phyloP scores from a whole-genome alignment of 306 rosid genomes.

The Quercus engelmannii region DNA sequence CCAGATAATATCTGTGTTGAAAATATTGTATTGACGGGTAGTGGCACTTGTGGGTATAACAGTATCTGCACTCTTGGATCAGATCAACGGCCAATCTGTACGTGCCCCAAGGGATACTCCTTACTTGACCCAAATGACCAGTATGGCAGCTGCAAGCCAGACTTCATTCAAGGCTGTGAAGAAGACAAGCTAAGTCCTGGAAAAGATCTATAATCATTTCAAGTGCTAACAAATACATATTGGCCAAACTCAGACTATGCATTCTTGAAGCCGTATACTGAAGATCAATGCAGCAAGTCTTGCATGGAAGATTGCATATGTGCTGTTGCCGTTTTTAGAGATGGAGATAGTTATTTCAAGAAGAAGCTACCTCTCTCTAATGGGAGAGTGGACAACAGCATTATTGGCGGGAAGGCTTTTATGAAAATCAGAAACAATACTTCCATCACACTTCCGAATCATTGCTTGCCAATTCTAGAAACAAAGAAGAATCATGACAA shows the following conservation, averaged over 20 bases:
- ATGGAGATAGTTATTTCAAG: slow-evolving; percentile 11
- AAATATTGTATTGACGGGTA: no score
- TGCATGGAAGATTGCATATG: no score
- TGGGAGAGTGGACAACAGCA: neutral
- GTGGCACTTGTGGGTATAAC: slow-evolving; percentile 16
- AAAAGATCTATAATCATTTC: slow-evolving; percentile 18
- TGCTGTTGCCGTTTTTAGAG: no score
- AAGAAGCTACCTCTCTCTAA: slow-evolving; percentile 32
- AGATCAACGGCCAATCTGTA: no score
- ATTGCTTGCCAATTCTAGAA: neutral
- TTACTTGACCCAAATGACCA: no score
- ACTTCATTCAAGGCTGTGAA: no score
- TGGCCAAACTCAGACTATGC: slow-evolving; percentile 28
- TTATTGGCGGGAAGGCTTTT: neutral
- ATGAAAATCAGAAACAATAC: slow-evolving; percentile 27
- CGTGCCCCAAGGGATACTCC: no score
- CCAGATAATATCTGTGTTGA: neutral
- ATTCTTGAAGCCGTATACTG: slow-evolving; percentile 6
- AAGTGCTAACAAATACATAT: slow-evolving; percentile 12
- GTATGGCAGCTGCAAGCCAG: no score
- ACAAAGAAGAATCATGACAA: neutral
- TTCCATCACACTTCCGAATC: neutral
- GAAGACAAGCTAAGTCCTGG: neutral
- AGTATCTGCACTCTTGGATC: no score
- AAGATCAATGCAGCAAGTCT: neutral